phyloP scores from a whole-genome alignment of 768 basidiomycete genomes.

The Tulasnella sp. region DNA sequence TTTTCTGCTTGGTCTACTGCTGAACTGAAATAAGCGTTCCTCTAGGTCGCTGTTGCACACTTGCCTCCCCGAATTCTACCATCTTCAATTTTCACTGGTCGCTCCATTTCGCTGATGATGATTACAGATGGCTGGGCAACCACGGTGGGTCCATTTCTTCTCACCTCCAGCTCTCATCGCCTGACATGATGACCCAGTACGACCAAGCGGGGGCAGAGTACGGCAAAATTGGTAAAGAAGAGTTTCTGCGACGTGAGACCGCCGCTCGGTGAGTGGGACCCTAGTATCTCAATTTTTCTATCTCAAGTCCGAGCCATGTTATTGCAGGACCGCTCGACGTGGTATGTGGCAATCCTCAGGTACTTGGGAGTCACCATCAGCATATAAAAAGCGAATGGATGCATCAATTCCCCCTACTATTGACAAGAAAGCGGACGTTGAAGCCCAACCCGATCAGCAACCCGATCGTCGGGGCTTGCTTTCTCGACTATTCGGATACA shows the following conservation, averaged over 20 bases:
- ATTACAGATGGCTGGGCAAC: conserved; percentile 61
- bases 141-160: conserved; percentile 23
- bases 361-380: conserved; percentile 52
- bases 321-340: conserved; percentile 39
- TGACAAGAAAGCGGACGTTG: neutral
- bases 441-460: neutral
- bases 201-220: conserved; percentile 69
- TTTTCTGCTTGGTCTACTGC: neutral
- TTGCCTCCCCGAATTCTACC: conserved; percentile 44
- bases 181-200: conserved; percentile 31
- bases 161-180: neutral
- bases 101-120: conserved; percentile 56
- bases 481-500: too few relatives aligned
- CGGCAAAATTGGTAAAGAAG: conserved; percentile 51
- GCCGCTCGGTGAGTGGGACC: conserved; percentile 46
- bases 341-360: conserved; percentile 64
- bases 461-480: too few relatives aligned
- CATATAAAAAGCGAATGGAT: conserved; percentile 54
- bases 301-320: neutral
- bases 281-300: neutral
- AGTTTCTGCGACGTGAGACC: conserved; percentile 46
- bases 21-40: neutral
- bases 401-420: neutral
- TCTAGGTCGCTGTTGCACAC: conserved; percentile 55
- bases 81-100: conserved; percentile 34